These are phyloP conservation scores for Heliamphora exappendiculata DNA, from an alignment of 148 eudicot species.

Conservation along the genomic window DNA sequence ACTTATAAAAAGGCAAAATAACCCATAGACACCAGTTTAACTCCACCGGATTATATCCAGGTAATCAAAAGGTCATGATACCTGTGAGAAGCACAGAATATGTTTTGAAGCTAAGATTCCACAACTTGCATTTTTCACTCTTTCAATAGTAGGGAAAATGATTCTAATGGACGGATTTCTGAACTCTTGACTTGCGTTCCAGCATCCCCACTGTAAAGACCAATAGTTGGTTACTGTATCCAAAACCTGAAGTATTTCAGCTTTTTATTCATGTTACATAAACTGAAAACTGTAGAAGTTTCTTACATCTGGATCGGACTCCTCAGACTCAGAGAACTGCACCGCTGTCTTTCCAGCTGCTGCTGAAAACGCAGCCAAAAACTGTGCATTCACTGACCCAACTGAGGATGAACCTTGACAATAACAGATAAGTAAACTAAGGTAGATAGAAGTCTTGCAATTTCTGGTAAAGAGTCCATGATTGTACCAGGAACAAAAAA, in stretches of 20 bases:
- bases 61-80: constrained; percentile 16
- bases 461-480: not conserved
- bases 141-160: constrained; percentile 72
- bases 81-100: constrained; percentile 82
- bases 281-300: not conserved
- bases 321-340: constrained; percentile 60
- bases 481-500: not conserved
- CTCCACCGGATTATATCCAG: not conserved
- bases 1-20: not conserved
- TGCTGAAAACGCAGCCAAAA: constrained; percentile 84
- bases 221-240: constrained; percentile 5
- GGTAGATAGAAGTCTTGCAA: not conserved
- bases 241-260: not conserved
- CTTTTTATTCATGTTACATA: not conserved
- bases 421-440: constrained; percentile 3
- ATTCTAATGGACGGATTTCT: constrained; percentile 64
- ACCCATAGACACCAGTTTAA: not conserved
- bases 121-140: constrained; percentile 64
- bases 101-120: constrained; percentile 62
- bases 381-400: constrained; percentile 69
- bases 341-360: constrained; percentile 70
- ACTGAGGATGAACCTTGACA: constrained; percentile 76
- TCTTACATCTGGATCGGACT: constrained; percentile 90
- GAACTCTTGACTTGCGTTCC: constrained; percentile 74
- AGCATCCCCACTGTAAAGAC: constrained; percentile 80